Evolutionary conservation across 2,329 filamentous ascomycete genomes (phyloP).

Genomic region (Aureobasidium vineae): DNA sequence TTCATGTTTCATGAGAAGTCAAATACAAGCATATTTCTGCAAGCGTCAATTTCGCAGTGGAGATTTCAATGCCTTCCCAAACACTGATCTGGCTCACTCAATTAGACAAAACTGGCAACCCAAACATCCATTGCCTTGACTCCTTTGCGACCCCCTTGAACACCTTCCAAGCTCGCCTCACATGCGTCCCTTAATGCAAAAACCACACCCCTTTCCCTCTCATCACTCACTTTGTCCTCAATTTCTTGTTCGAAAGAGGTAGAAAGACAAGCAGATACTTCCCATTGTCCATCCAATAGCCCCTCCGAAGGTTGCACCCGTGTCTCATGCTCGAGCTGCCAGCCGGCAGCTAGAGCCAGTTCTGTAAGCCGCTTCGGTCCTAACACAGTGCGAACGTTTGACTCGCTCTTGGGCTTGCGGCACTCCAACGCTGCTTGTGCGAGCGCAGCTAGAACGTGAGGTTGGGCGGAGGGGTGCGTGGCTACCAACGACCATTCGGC

Average conservation of each 20-base stretch:
- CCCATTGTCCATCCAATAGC: conserved; percentile 52
- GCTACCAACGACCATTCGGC: conserved; percentile 51
- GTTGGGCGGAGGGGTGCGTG: conserved; percentile 41
- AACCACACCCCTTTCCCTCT: conserved; percentile 1
- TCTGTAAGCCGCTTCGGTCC: conserved; percentile 45
- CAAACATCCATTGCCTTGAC: conserved; percentile 13
- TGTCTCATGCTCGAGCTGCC: conserved; percentile 41
- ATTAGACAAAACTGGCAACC: conserved; percentile 10
- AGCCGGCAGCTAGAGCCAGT: conserved; percentile 42
- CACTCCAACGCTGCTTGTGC: conserved; percentile 43
- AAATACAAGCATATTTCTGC: too few species aligned
- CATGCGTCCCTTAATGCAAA: conserved; percentile 5
- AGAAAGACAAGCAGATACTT: conserved; percentile 38
- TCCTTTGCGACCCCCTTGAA: background rate
- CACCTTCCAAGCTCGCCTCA: conserved; percentile 9
- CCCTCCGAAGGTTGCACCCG: conserved; percentile 38
- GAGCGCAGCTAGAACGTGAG: conserved; percentile 56
- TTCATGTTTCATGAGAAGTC: too few species aligned
- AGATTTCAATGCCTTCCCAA: too few species aligned
- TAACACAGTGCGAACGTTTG: conserved; percentile 52
- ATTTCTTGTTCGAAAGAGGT: conserved; percentile 1
- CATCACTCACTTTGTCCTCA: background rate
- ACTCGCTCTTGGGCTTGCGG: conserved; percentile 37
- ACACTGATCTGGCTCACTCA: too few species aligned
- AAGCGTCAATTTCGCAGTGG: too few species aligned